Percentiles rank a stretch among this genome's conserved stretches.
These are phyloP conservation scores for Limonium bicolor DNA, from an alignment of 148 eudicot species.

Conservation along the genomic window DNA sequence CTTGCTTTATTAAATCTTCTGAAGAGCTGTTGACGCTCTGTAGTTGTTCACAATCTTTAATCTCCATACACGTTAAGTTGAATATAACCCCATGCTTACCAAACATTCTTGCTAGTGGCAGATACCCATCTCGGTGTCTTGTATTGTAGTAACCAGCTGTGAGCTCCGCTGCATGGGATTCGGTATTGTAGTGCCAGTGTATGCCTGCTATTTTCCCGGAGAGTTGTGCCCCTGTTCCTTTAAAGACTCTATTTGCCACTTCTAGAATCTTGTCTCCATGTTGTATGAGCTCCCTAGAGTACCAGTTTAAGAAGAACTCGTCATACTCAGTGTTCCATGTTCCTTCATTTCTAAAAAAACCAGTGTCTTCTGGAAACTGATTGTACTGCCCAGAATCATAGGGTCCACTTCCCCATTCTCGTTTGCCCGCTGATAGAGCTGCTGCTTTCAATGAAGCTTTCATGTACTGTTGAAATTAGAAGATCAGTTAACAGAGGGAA, in stretches of 20 bases:
- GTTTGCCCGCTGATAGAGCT: slow-evolving; percentile 52
- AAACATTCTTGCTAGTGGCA: slow-evolving; percentile 56
- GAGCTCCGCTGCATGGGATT: slow-evolving; percentile 79
- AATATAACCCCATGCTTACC: slow-evolving; percentile 40
- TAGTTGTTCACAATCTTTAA: slow-evolving; percentile 73
- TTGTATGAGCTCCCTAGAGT: slow-evolving; percentile 53
- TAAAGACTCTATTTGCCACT: slow-evolving; percentile 49
- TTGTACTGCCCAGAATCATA: slow-evolving; percentile 79
- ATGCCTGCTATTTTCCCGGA: slow-evolving; percentile 87
- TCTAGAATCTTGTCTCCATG: slow-evolving; percentile 59
- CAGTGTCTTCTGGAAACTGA: slow-evolving; percentile 78
- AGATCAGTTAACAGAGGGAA: slow-evolving; percentile 1
- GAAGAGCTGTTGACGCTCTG: slow-evolving; percentile 58
- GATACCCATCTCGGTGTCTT: slow-evolving; percentile 45
- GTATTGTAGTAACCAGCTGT: slow-evolving; percentile 79
- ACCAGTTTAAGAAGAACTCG: slow-evolving; percentile 72
- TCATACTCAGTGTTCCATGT: slow-evolving; percentile 67
- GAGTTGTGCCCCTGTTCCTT: slow-evolving; percentile 59
- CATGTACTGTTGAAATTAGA: slow-evolving; percentile 57
- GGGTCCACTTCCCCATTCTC: slow-evolving; percentile 77
- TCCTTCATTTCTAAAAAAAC: slow-evolving; percentile 58
- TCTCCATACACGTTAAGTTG: slow-evolving; percentile 87
- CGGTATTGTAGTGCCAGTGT: slow-evolving; percentile 74
- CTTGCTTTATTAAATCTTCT: slow-evolving; percentile 65
- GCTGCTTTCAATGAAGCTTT: slow-evolving; percentile 71